A percentile compares a stretch with the other conserved stretches of the same genome.
Conservation (phyloP, 495 filamentous ascomycete species). For the Neurospora terricola region DNA sequence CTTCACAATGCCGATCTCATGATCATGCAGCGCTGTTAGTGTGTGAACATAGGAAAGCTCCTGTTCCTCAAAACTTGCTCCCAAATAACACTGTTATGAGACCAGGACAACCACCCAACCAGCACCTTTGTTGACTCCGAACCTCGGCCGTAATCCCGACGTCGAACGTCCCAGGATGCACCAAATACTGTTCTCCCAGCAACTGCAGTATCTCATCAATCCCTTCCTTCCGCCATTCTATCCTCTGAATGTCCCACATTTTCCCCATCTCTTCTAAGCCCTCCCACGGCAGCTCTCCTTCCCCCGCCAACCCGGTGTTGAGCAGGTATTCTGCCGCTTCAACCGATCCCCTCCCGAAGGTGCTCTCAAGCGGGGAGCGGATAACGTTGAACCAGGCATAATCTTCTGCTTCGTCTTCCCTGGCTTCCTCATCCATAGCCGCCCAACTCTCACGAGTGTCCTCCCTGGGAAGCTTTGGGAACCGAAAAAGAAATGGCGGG, state of each 20-base stretch:
- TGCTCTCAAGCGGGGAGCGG: neutral
- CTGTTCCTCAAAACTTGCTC: neutral
- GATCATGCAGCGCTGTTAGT: neutral
- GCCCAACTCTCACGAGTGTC: neutral
- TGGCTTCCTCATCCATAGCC: neutral
- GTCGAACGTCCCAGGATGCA: neutral
- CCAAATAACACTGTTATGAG: neutral
- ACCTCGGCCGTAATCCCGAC: neutral
- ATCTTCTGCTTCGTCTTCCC: neutral
- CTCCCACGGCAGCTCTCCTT: neutral
- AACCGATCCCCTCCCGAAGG: neutral
- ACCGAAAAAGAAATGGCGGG: neutral
- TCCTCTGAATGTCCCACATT: neutral
- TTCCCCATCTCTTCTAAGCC: neutral
- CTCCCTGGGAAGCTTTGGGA: neutral
- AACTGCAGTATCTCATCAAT: neutral
- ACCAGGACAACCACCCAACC: neutral
- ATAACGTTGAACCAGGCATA: neutral
- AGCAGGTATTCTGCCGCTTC: neutral
- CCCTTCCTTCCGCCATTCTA: neutral
- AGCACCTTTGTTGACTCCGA: neutral
- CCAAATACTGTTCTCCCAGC: neutral
- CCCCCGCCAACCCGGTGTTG: neutral
- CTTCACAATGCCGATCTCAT: neutral
- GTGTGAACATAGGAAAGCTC: neutral